A percentile compares a stretch with the other conserved stretches of the same genome.
phyloP scores from a whole-genome alignment of 1,284 basidiomycete genomes.

The Thecaphora frezii region DNA sequence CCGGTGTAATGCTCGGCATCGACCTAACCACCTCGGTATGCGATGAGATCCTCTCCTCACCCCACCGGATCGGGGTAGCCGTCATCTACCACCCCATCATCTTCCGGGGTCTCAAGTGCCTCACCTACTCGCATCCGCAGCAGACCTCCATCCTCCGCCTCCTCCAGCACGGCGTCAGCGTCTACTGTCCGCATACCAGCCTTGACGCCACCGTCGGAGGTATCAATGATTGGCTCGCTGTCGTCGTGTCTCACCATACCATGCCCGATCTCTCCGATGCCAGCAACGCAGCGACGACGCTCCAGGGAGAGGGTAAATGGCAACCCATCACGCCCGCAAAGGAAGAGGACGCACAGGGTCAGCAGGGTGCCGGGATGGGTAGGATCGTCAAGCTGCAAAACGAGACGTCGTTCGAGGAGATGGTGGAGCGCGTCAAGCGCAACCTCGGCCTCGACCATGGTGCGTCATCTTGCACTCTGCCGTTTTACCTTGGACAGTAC shows the following conservation, averaged over 20 bases:
- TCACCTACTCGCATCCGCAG: conserved; percentile 77
- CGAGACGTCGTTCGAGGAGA: conserved; percentile 17
- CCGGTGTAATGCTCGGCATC: conserved; percentile 49
- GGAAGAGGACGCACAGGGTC: conserved; percentile 7
- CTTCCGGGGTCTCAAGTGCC: conserved; percentile 75
- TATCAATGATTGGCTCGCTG: conserved; percentile 66
- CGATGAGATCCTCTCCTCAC: conserved; percentile 44
- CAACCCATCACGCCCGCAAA: conserved; percentile 1
- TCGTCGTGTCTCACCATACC: conserved; percentile 18
- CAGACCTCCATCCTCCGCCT: conserved; percentile 78
- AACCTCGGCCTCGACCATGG: conserved; percentile 19
- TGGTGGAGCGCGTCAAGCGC: conserved; percentile 33
- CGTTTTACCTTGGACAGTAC: no score
- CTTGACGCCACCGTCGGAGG: conserved; percentile 80
- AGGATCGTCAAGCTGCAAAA: conserved; percentile 19
- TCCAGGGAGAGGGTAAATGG: not conserved
- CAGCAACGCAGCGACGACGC: not conserved
- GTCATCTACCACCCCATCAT: conserved; percentile 77
- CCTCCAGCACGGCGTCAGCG: conserved; percentile 76
- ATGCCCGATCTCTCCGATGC: conserved; percentile 3
- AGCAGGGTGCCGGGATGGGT: conserved; percentile 33
- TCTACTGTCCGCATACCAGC: conserved; percentile 85
- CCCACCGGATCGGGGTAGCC: conserved; percentile 63
- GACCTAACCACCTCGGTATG: conserved; percentile 53
- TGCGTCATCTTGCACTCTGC: not conserved